Evolutionary conservation across 352 stramenopile genomes (phyloP), one percentile per base, ranked within the genome.

Genomic region (Phytophthora citricola): DNA sequence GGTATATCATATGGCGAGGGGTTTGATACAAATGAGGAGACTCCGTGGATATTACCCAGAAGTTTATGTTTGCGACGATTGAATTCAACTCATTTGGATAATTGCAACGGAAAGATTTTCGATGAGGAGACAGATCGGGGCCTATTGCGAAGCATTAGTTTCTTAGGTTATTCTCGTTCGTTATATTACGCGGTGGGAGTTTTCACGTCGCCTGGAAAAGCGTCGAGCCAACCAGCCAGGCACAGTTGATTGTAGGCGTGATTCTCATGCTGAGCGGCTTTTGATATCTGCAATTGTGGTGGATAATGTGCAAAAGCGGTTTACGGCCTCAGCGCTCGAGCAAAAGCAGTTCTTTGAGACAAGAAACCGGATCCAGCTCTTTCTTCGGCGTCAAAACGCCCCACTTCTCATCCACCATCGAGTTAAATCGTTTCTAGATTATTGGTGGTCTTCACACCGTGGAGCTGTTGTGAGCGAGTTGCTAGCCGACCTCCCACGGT

Each of bases 371-470:
- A 79, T 91, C 10, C 75, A 87, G 47, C 54, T 69, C 22, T 91
- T 91, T 40, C 61, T 91, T 12, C 69, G 67, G 9, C 81, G 71
- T 1, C 68, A 83, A 36, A 79, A 65, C 7, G 79, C 71, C 0
- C 79, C 82, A 1, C 1, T 73, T 0, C 63, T 66, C 0, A 70
- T 91, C 40, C 69, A 87, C 26, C 77, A 83, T 17, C 79, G 79
- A 0, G 82, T 85, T 0, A 77, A 85, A 36, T 76, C 79, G 2
- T 91, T 89, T 41, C 46, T 91, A 5, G 82, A 91, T 20, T 91
- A 87, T 61, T 91, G 82, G 82, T 91, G 82, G 82, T 84, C 71
- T 8, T 80, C 73, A 0, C 82, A 91, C 47, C 77, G 77, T 8
- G 82, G 82, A 5, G 79, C 82, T 0, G 75, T 87, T 20, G 80